Percentiles rank a stretch among this genome's conserved stretches.
phyloP scores from a whole-genome alignment of 257 asterid genomes.

The Oldenlandia corymbosa region DNA sequence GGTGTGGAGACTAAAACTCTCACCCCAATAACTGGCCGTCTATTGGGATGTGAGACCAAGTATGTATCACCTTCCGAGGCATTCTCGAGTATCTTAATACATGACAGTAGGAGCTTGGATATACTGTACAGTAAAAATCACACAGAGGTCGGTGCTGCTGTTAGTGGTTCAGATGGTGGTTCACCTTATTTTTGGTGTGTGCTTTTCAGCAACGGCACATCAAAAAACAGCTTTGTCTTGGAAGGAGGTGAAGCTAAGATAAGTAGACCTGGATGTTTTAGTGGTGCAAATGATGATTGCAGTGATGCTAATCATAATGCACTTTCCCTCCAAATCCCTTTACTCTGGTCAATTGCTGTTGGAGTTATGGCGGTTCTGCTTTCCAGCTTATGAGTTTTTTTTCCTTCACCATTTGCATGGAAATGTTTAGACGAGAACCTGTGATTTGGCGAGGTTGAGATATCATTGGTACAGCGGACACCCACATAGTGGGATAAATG shows the following conservation, averaged over 20 bases:
- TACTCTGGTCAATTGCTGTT: slow-evolving; percentile 28
- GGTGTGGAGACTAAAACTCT: slow-evolving; percentile 54
- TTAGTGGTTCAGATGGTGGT: slow-evolving; percentile 67
- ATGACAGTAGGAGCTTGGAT: slow-evolving; percentile 48
- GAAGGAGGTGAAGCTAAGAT: slow-evolving; percentile 58
- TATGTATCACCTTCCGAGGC: slow-evolving; percentile 53
- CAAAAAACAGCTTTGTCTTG: slow-evolving; percentile 52
- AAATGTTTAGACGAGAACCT: neutral
- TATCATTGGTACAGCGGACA: too few species aligned
- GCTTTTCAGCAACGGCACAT: slow-evolving; percentile 65
- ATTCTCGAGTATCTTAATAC: slow-evolving; percentile 57
- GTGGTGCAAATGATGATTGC: slow-evolving; percentile 72
- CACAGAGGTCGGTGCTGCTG: slow-evolving; percentile 90
- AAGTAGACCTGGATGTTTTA: slow-evolving; percentile 77
- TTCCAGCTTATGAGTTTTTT: slow-evolving; percentile 21
- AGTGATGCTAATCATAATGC: slow-evolving; percentile 31
- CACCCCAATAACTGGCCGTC: slow-evolving; percentile 69
- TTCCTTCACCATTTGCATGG: neutral
- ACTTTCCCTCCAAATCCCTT: slow-evolving; percentile 17
- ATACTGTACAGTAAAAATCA: slow-evolving; percentile 64
- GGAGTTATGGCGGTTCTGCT: slow-evolving; percentile 36
- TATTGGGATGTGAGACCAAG: slow-evolving; percentile 74
- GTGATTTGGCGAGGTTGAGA: too few species aligned
- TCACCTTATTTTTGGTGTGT: slow-evolving; percentile 88
- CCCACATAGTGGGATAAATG: too few species aligned